phyloP scores from a whole-genome alignment of 257 asterid genomes.

The Misopates orontium region DNA sequence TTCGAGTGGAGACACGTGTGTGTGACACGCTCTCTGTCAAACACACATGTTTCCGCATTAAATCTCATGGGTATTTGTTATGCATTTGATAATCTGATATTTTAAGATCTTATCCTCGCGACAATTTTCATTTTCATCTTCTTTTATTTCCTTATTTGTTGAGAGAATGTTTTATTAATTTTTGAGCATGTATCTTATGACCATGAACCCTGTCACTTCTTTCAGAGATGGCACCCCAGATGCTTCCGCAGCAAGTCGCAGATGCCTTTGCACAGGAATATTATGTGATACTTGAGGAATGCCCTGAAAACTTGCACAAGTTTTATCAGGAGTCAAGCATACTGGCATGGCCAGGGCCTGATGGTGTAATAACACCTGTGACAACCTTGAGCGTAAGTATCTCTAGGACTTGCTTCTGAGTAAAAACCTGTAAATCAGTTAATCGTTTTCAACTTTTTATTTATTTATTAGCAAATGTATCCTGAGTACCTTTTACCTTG shows the following conservation, averaged over 20 bases:
- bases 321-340: constrained; percentile 54
- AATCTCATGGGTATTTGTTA: too few relatives aligned
- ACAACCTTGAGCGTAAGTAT: constrained; percentile 46
- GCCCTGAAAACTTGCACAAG: constrained; percentile 40
- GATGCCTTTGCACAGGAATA: constrained; percentile 41
- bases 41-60: too few relatives aligned
- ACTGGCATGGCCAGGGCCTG: constrained; percentile 40
- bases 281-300: constrained; percentile 33
- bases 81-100: too few relatives aligned
- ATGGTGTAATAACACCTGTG: constrained; percentile 34
- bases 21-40: too few relatives aligned
- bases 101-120: too few relatives aligned
- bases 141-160: too few relatives aligned
- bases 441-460: neutral
- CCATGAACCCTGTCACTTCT: neutral
- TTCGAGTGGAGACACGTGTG: too few relatives aligned
- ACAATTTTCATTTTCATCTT: too few relatives aligned
- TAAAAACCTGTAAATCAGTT: too few relatives aligned
- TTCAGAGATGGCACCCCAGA: constrained; percentile 48
- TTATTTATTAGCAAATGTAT: neutral
- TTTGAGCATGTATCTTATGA: neutral
- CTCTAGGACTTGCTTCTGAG: neutral
- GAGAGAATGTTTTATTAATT: too few relatives aligned
- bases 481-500: too few relatives aligned
- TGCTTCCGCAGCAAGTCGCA: constrained; percentile 32